Evolutionary conservation across 2,329 filamentous ascomycete genomes (phyloP).

Genomic region (Epichloe coenophiala): DNA sequence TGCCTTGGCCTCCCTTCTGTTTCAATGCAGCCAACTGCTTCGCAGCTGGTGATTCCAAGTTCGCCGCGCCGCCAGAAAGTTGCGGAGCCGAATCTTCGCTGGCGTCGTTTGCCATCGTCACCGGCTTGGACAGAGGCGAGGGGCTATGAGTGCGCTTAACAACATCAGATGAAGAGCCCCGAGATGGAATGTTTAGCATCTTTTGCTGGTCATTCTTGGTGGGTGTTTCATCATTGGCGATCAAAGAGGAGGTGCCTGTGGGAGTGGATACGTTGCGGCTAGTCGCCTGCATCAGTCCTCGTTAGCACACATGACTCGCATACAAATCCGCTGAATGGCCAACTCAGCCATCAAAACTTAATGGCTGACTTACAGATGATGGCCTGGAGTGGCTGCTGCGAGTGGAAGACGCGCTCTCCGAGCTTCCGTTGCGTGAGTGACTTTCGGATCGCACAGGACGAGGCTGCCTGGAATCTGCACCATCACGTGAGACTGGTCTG

Average conservation of each 20-base stretch:
- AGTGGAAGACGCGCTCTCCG: constrained; percentile 49
- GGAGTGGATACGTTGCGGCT: constrained; percentile 44
- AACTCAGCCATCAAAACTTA: not conserved
- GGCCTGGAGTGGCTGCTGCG: constrained; percentile 47
- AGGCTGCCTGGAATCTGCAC: constrained; percentile 19
- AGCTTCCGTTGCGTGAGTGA: constrained; percentile 40
- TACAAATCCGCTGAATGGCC: constrained; percentile 29
- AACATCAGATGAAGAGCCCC: constrained; percentile 52
- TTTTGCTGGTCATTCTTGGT: constrained; percentile 40
- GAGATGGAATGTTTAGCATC: constrained; percentile 44
- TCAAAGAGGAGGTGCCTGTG: constrained; percentile 38
- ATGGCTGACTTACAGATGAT: constrained; percentile 46
- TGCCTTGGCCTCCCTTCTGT: constrained; percentile 62
- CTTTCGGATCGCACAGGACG: constrained; percentile 19
- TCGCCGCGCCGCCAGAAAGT: constrained; percentile 20
- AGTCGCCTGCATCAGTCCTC: constrained; percentile 37
- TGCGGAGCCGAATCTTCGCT: constrained; percentile 28
- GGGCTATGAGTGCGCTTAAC: constrained; percentile 52
- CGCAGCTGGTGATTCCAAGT: constrained; percentile 54
- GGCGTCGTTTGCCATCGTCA: constrained; percentile 45
- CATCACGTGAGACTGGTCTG: constrained; percentile 10
- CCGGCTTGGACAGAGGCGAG: constrained; percentile 62
- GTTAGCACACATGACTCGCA: constrained; percentile 32
- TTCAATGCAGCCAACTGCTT: constrained; percentile 79
- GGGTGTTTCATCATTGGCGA: constrained; percentile 31